These are phyloP conservation scores for Dendrocalamus latiflorus DNA, from an alignment of 202 grass and related monocot species.

Conservation along the genomic window DNA sequence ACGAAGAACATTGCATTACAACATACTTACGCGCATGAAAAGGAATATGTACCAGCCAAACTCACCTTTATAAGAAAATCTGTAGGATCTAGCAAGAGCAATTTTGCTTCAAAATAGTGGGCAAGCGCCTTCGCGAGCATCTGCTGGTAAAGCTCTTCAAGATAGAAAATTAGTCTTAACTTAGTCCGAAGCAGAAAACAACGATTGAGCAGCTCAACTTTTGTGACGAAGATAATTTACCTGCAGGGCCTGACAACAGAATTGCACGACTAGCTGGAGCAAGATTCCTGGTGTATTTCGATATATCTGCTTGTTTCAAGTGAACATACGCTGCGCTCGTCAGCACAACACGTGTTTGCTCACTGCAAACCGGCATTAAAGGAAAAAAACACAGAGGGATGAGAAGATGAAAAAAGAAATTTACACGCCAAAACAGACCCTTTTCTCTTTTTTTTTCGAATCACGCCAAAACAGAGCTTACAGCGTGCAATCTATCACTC, in stretches of 20 bases:
- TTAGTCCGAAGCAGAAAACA: constrained; percentile 7
- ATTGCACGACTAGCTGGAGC: constrained; percentile 83
- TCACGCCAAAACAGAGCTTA: not conserved
- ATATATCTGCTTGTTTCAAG: constrained; percentile 92
- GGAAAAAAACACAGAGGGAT: not conserved
- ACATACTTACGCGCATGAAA: not conserved
- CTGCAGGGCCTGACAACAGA: constrained; percentile 78
- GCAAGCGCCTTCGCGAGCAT: constrained; percentile 94
- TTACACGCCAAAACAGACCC: not conserved
- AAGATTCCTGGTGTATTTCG: constrained; percentile 84
- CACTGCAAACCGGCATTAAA: constrained; percentile 46
- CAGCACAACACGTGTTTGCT: constrained; percentile 81
- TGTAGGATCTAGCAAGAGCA: constrained; percentile 78
- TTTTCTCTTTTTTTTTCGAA: not conserved
- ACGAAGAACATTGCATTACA: not conserved
- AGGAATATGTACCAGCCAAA: not conserved
- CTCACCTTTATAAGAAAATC: constrained; percentile 89
- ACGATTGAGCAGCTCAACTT: not conserved
- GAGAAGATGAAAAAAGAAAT: not conserved
- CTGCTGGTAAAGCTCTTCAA: constrained; percentile 94
- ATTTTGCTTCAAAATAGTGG: constrained; percentile 80
- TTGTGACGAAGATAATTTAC: constrained; percentile 27
- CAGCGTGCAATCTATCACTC: not conserved
- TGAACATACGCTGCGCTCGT: constrained; percentile 94
- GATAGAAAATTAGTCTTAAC: constrained; percentile 24